Percentiles rank a stretch among this genome's conserved stretches.
phyloP scores from a whole-genome alignment of 2,329 filamentous ascomycete genomes.

The Colletotrichum sp. region DNA sequence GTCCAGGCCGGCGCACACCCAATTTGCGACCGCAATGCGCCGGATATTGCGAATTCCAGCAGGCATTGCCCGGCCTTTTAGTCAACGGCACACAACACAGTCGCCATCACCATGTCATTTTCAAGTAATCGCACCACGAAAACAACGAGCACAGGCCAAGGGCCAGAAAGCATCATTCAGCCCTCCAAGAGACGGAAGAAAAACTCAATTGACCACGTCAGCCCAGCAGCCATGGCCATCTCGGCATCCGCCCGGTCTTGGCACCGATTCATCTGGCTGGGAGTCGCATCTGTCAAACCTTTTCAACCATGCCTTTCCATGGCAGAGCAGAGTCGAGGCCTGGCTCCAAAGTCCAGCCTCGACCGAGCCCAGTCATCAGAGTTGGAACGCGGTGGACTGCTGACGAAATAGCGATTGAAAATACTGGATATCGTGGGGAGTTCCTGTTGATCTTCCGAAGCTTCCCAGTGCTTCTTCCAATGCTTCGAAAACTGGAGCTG shows the following conservation, averaged over 20 bases:
- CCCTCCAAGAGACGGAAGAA: background rate
- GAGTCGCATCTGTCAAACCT: background rate
- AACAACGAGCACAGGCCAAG: conserved; percentile 2
- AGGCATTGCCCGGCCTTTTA: conserved; percentile 1
- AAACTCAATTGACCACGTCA: conserved; percentile 17
- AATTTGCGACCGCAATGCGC: background rate
- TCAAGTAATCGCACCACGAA: background rate
- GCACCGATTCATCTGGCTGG: background rate
- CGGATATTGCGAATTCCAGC: background rate
- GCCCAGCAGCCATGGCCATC: background rate
- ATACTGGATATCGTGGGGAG: background rate
- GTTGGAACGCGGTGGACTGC: conserved; percentile 2
- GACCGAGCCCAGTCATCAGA: background rate
- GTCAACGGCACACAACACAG: background rate
- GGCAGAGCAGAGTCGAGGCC: background rate
- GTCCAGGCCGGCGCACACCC: background rate
- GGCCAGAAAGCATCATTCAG: background rate
- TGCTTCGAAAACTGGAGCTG: background rate
- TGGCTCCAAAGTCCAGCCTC: background rate
- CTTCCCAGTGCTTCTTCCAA: background rate
- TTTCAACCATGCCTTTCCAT: background rate
- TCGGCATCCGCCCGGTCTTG: background rate
- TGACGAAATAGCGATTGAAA: background rate
- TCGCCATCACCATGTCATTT: conserved; percentile 2
- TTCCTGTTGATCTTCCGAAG: background rate